These are phyloP conservation scores for Chrysanthemum seticuspe DNA, from an alignment of 129 eudicot genomes.

Conservation along the genomic window DNA sequence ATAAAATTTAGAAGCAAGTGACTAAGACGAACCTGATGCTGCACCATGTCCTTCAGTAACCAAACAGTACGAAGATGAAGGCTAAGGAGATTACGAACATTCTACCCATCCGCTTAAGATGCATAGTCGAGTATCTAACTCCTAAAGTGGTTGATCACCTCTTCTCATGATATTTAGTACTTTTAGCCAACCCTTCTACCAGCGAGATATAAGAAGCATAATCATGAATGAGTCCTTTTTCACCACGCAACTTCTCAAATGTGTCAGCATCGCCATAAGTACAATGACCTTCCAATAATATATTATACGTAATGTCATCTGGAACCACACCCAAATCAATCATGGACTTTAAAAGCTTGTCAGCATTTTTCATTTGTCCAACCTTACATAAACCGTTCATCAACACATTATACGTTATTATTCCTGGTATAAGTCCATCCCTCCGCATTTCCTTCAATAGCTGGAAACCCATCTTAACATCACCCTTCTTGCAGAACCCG, in stretches of 20 bases:
- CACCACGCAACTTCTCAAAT: conserved; percentile 52
- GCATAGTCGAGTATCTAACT: not conserved
- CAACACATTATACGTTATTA: conserved; percentile 72
- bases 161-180: conserved; percentile 20
- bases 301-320: conserved; percentile 78
- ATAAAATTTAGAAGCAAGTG: too few relatives aligned
- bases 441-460: conserved; percentile 69
- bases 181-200: conserved; percentile 42
- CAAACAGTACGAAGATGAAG: too few relatives aligned
- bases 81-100: too few relatives aligned
- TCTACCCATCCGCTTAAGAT: too few relatives aligned
- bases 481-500: conserved; percentile 73
- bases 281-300: conserved; percentile 77
- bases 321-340: conserved; percentile 70
- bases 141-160: conserved; percentile 10
- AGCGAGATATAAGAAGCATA: conserved; percentile 64
- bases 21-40: too few relatives aligned
- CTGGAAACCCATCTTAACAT: conserved; percentile 65
- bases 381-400: conserved; percentile 72
- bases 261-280: conserved; percentile 41
- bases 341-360: conserved; percentile 70
- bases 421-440: conserved; percentile 52
- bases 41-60: too few relatives aligned
- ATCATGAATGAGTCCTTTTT: conserved; percentile 73
- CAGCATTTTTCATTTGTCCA: conserved; percentile 79